A percentile compares a stretch with the other conserved stretches of the same genome.
Conservation (phyloP, 371 early-diverging fungal genomes). For the Haplosporangium sp. region DNA sequence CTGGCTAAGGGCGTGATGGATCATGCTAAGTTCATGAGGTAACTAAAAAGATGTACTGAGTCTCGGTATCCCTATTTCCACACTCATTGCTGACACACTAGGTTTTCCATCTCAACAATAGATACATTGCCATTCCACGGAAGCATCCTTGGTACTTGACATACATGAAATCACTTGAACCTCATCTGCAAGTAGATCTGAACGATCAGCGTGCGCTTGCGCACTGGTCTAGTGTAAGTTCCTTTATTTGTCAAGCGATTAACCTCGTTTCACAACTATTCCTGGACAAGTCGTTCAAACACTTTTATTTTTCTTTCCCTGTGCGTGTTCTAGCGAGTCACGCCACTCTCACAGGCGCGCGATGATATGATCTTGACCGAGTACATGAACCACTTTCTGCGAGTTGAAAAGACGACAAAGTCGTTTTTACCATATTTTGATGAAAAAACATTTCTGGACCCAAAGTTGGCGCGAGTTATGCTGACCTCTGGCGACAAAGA, state of each 20-base stretch:
- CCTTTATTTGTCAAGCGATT: not conserved
- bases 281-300: not conserved
- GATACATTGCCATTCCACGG: conserved; percentile 36
- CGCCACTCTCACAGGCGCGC: conserved; percentile 11
- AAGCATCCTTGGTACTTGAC: conserved; percentile 14
- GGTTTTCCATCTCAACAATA: not conserved
- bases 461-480: conserved; percentile 26
- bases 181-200: conserved; percentile 10
- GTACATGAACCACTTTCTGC: conserved; percentile 29
- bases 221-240: conserved; percentile 29
- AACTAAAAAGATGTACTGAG: not conserved
- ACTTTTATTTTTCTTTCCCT: not conserved
- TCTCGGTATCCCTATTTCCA: too few relatives aligned
- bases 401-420: conserved; percentile 6
- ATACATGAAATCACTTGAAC: not conserved
- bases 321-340: conserved; percentile 19
- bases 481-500: conserved; percentile 32
- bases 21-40: conserved; percentile 38
- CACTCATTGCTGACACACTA: too few relatives aligned
- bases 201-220: not conserved
- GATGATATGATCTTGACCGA: conserved; percentile 19
- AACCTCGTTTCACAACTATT: not conserved
- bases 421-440: conserved; percentile 28
- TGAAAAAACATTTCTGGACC: conserved; percentile 11
- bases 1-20: conserved; percentile 18